These are phyloP conservation scores for Anisodus acutangulus DNA, from an alignment of 257 asterid genomes.

Conservation along the genomic window DNA sequence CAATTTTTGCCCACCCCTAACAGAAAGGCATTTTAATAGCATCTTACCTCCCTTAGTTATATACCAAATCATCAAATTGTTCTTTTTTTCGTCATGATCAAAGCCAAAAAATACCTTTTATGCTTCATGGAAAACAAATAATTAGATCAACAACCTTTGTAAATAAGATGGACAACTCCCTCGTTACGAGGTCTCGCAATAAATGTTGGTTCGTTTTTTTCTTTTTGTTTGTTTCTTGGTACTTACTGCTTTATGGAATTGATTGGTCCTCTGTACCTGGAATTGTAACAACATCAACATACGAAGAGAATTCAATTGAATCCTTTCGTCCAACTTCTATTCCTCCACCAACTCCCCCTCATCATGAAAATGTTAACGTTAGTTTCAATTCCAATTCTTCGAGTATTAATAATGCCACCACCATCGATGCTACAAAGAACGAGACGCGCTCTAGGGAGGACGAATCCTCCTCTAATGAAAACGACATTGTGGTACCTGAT, in stretches of 20 bases:
- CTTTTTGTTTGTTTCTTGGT: slow-evolving; percentile 67
- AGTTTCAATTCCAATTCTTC: not conserved
- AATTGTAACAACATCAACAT: slow-evolving; percentile 36
- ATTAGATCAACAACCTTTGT: slow-evolving; percentile 24
- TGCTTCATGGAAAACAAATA: slow-evolving; percentile 37
- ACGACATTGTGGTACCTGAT: slow-evolving; percentile 35
- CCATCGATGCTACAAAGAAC: not conserved
- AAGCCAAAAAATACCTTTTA: slow-evolving; percentile 18
- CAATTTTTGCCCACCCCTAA: not conserved
- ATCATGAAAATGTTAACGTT: not conserved
- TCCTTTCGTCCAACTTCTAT: slow-evolving; percentile 28
- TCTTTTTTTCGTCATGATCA: not conserved
- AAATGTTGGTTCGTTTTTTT: slow-evolving; percentile 62
- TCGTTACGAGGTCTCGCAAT: slow-evolving; percentile 41
- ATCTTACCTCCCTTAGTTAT: slow-evolving; percentile 25
- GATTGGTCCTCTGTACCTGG: slow-evolving; percentile 66
- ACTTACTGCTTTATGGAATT: slow-evolving; percentile 55
- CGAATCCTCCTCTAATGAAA: not conserved
- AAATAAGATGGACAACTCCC: slow-evolving; percentile 49
- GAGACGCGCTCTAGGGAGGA: not conserved
- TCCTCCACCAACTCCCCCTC: not conserved
- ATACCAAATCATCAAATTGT: not conserved
- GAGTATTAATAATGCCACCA: not conserved
- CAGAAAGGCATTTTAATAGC: slow-evolving; percentile 12
- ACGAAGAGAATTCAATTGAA: slow-evolving; percentile 31